Evolutionary conservation across 345 rosid genomes (phyloP).

Genomic region (Angophora floribunda): DNA sequence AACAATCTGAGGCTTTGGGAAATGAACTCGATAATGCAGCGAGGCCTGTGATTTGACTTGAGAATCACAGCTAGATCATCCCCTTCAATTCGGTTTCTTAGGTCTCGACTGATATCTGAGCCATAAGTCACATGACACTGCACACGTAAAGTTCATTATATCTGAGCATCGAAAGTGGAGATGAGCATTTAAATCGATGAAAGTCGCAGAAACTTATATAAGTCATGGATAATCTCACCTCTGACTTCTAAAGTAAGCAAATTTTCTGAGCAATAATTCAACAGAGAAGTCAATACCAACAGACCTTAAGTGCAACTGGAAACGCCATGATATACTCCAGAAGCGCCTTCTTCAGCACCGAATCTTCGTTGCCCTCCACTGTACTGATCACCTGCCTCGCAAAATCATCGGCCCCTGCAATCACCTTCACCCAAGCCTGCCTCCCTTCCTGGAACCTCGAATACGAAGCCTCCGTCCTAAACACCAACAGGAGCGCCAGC

Average conservation of each 20-base stretch:
- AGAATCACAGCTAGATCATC: constrained; percentile 74
- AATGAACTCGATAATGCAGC: constrained; percentile 68
- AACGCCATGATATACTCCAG: constrained; percentile 72
- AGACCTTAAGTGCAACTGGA: constrained; percentile 84
- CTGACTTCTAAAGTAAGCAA: not conserved
- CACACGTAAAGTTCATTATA: constrained; percentile 2
- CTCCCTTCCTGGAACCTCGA: constrained; percentile 82
- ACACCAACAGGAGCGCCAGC: constrained; percentile 80
- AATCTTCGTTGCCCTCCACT: constrained; percentile 31
- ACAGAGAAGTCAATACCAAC: not conserved
- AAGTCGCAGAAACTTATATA: not conserved
- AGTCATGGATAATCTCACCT: not conserved
- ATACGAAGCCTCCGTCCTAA: constrained; percentile 92
- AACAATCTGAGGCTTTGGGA: constrained; percentile 58
- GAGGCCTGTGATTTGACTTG: constrained; percentile 70
- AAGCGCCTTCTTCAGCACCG: constrained; percentile 32
- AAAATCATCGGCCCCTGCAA: constrained; percentile 64
- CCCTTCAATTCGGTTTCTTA: constrained; percentile 42
- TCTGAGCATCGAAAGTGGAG: not conserved
- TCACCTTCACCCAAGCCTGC: constrained; percentile 74
- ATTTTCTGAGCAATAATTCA: not conserved
- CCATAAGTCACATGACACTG: constrained; percentile 81
- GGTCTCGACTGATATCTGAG: constrained; percentile 64
- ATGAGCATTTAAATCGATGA: not conserved
- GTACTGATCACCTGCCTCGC: constrained; percentile 51